phyloP scores from a whole-genome alignment of 2,329 filamentous ascomycete species.

The Pestalotiopsis sp. region DNA sequence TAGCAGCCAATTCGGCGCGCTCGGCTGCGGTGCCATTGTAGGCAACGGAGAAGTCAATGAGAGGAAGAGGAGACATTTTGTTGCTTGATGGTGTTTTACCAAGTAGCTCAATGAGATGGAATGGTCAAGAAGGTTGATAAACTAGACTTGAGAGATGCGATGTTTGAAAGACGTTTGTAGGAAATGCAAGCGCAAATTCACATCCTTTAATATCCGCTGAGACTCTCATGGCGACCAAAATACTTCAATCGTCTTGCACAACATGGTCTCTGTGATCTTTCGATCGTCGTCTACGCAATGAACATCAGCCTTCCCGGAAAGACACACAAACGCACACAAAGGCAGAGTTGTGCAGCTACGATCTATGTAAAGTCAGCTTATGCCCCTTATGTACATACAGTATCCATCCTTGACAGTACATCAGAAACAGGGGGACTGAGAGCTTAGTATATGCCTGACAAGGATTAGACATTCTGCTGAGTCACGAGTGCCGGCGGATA shows the following conservation, averaged over 20 bases:
- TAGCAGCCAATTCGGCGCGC: neutral
- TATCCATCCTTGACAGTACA: neutral
- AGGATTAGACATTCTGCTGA: neutral
- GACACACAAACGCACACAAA: neutral
- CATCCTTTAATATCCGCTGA: neutral
- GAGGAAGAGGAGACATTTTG: neutral
- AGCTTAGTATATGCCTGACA: conserved; percentile 1
- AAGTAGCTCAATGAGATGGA: neutral
- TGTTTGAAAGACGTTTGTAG: neutral
- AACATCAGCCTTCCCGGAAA: neutral
- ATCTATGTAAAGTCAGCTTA: neutral
- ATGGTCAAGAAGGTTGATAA: neutral
- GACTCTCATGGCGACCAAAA: neutral
- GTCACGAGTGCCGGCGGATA: neutral
- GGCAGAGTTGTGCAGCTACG: neutral
- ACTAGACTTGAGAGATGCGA: neutral
- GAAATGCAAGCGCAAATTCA: neutral
- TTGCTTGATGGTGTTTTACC: neutral
- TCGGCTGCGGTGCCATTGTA: neutral
- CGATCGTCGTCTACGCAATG: neutral
- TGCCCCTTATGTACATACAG: neutral
- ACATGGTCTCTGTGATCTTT: neutral
- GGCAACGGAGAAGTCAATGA: conserved; percentile 1
- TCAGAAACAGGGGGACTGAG: neutral
- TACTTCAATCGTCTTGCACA: neutral